Evolutionary conservation across 2,329 filamentous ascomycete genomes (phyloP).

Genomic region (Penicillium sp.): DNA sequence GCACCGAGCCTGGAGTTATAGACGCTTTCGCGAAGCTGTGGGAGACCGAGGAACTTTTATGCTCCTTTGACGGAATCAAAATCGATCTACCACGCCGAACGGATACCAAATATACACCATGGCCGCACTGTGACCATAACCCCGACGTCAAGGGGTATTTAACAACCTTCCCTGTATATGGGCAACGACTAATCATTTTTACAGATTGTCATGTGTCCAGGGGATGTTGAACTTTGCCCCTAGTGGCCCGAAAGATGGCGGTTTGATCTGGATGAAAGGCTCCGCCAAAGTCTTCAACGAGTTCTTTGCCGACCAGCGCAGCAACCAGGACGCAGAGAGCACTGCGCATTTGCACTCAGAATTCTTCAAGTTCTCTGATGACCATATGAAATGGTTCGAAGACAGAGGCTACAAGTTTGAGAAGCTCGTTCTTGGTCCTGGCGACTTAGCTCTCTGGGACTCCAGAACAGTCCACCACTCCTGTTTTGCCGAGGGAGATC

Average conservation of each 20-base stretch:
- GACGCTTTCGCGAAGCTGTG: constrained; percentile 43
- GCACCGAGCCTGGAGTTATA: constrained; percentile 40
- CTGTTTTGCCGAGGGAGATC: constrained; percentile 32
- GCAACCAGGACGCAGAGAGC: constrained; percentile 22
- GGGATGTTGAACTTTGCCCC: constrained; percentile 45
- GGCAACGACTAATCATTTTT: too few species aligned
- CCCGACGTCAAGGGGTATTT: constrained; percentile 40
- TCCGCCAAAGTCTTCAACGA: constrained; percentile 41
- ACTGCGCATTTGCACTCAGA: constrained; percentile 40
- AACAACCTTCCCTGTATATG: too few species aligned
- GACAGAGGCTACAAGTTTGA: constrained; percentile 36
- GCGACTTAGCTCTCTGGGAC: constrained; percentile 46
- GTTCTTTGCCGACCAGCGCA: constrained; percentile 41
- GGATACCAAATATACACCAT: constrained; percentile 38
- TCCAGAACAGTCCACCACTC: constrained; percentile 47
- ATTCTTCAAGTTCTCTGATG: constrained; percentile 41
- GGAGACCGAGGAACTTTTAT: constrained; percentile 25
- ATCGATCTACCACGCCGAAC: constrained; percentile 42
- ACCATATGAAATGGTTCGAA: constrained; percentile 44
- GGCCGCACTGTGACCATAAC: constrained; percentile 46
- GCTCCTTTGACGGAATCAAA: constrained; percentile 34
- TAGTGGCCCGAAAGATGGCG: constrained; percentile 46
- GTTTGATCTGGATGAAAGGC: constrained; percentile 45
- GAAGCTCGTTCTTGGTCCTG: constrained; percentile 41
- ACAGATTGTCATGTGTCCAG: constrained; percentile 32